These are phyloP conservation scores for Cutaneotrichosporon curvatum DNA, from an alignment of 1,284 basidiomycete genomes.

Conservation along the genomic window DNA sequence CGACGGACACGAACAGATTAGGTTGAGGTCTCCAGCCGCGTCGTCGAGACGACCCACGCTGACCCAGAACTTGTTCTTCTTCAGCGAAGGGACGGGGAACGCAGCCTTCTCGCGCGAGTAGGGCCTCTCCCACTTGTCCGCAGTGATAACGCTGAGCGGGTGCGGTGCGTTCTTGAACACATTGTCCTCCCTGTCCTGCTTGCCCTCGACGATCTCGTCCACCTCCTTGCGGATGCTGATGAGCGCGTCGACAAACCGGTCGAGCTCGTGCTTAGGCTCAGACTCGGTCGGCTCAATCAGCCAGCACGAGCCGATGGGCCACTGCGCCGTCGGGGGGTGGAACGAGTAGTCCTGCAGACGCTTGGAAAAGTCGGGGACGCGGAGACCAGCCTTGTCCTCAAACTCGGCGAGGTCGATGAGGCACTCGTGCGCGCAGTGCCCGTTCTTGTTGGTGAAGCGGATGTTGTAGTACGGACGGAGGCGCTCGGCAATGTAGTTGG, in stretches of 20 bases:
- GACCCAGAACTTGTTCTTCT: constrained; percentile 89
- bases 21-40: constrained; percentile 47
- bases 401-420: constrained; percentile 93
- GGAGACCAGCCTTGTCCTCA: constrained; percentile 76
- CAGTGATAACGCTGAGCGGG: constrained; percentile 67
- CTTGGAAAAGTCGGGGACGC: constrained; percentile 94
- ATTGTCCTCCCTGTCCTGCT: constrained; percentile 74
- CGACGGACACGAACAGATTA: constrained; percentile 72
- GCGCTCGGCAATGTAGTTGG: constrained; percentile 92
- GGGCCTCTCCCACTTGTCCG: constrained; percentile 76
- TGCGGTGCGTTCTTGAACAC: constrained; percentile 91
- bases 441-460: constrained; percentile 82
- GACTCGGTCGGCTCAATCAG: constrained; percentile 93
- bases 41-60: constrained; percentile 83
- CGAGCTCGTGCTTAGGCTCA: constrained; percentile 81
- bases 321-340: constrained; percentile 49
- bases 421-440: constrained; percentile 89
- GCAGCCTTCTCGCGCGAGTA: constrained; percentile 79
- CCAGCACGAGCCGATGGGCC: constrained; percentile 78
- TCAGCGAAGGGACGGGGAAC: constrained; percentile 71
- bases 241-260: constrained; percentile 93
- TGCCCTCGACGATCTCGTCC: constrained; percentile 76
- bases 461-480: constrained; percentile 79
- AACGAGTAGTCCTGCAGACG: constrained; percentile 56
- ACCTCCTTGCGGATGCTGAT: constrained; percentile 88